Evolutionary conservation across 345 rosid genomes (phyloP).

Genomic region (Melaleuca quinquenervia): DNA sequence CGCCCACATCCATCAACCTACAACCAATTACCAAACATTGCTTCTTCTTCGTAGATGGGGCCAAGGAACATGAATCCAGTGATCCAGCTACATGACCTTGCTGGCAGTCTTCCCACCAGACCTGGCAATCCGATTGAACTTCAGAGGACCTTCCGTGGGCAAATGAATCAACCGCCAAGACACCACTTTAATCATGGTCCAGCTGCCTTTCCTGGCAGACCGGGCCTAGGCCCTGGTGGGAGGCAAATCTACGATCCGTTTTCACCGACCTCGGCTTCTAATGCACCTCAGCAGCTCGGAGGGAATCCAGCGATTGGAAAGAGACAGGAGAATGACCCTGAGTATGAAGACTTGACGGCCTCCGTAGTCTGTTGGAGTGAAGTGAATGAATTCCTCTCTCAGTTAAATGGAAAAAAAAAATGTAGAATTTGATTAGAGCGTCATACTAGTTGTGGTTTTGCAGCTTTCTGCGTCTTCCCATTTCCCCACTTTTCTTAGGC

Average conservation of each 20-base stretch:
- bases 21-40: slow-evolving; percentile 31
- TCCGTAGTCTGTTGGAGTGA: slow-evolving; percentile 61
- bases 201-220: slow-evolving; percentile 9
- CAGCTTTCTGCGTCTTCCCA: background rate
- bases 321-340: slow-evolving; percentile 44
- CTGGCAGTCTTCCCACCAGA: slow-evolving; percentile 41
- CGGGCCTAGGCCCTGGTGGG: slow-evolving; percentile 15
- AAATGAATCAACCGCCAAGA: slow-evolving; percentile 9
- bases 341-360: slow-evolving; percentile 65
- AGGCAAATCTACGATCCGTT: slow-evolving; percentile 85
- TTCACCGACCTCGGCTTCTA: slow-evolving; percentile 47
- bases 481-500: background rate
- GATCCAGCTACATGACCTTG: slow-evolving; percentile 21
- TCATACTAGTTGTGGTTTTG: background rate
- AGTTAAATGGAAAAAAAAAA: background rate
- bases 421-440: background rate
- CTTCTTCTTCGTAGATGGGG: slow-evolving; percentile 24
- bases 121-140: slow-evolving; percentile 29
- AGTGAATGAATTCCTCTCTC: slow-evolving; percentile 3
- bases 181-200: slow-evolving; percentile 16
- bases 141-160: slow-evolving; percentile 25
- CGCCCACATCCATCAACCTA: slow-evolving; percentile 19
- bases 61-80: slow-evolving; percentile 29
- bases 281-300: slow-evolving; percentile 30
- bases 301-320: slow-evolving; percentile 9